Conservation (phyloP, 1,139 yeast species). For the Geotrichum australiense region DNA sequence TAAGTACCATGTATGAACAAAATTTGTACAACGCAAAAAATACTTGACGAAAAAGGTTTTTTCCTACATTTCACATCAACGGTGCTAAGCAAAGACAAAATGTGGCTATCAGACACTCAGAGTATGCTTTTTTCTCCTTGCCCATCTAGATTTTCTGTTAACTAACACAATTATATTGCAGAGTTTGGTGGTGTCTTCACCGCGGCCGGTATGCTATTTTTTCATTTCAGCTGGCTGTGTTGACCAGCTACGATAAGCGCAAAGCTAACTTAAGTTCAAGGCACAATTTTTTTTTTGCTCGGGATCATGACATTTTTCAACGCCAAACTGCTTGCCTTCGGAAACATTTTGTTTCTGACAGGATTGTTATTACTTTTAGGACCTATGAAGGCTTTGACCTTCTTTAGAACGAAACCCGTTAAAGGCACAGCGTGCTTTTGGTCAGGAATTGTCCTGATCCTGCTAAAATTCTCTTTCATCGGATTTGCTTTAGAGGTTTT, state of each 20-base stretch:
- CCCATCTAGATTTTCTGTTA: neutral
- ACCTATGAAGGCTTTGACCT: slow-evolving; percentile 70
- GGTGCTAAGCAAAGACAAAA: no score
- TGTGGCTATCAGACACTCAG: slow-evolving; percentile 77
- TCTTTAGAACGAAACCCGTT: slow-evolving; percentile 65
- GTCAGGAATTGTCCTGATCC: slow-evolving; percentile 66
- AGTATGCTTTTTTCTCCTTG: slow-evolving; percentile 37
- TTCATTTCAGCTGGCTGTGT: neutral
- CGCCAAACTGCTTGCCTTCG: slow-evolving; percentile 81
- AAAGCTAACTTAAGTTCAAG: no score
- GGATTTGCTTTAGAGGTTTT: slow-evolving; percentile 82
- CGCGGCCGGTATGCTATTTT: slow-evolving; percentile 52
- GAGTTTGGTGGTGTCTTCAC: slow-evolving; percentile 94
- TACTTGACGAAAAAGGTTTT: no score
- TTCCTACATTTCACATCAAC: no score
- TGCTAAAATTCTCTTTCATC: slow-evolving; percentile 67
- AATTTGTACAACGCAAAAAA: no score
- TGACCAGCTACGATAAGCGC: slow-evolving; percentile 8
- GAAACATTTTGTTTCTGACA: slow-evolving; percentile 70
- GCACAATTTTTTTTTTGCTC: slow-evolving; percentile 63
- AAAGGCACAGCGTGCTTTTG: slow-evolving; percentile 79
- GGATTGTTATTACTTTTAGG: slow-evolving; percentile 87
- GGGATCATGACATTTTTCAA: slow-evolving; percentile 87
- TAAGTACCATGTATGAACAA: no score
- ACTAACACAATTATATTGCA: slow-evolving; percentile 25